Base-by-base conservation (phyloP, 1,284 basidiomycete genomes). In the Heterobasidion occidentale region DNA sequence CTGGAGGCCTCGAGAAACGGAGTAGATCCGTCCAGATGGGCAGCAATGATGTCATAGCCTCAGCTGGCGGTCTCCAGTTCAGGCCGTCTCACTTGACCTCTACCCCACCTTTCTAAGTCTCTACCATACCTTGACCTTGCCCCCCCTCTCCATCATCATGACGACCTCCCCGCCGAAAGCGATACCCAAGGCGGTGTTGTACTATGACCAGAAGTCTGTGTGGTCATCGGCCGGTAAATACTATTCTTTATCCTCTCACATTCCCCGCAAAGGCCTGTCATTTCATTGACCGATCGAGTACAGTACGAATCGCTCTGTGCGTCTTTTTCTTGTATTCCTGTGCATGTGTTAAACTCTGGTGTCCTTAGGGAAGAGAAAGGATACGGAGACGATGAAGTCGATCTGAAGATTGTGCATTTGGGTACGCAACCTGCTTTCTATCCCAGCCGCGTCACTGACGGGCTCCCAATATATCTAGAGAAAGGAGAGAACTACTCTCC, bases 401-500 rank as follows among this genome's bases (percentile, higher is more conserved):
- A 85, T 66, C 67, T 79, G 55, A 83, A 77, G 65, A 63, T 77
- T 47, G 84, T 90, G 33, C 80, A 88, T 67, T 69, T 86, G 27
- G 65, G 85, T 88, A 63, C 58, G 75, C 65, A 11, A 54, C 36
- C 44, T 46, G 20, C 14, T 34, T 53, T 49, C 49, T 12, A 48
- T 48, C 8, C 27, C 12, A 48, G 14, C 5, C 42, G 17, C 17
- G 17, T 45, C 42, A 19, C 4, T 48, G 9, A 20, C 46, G 44
- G 54, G 35, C 51, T 38, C 54, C 9, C 35, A 38, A 36, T 46
- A 3, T 51, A 50, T 36, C 14, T 58, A 88, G 86, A 68, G 58
- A 86, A 79, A 64, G 88, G 84, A 57, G 84, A 87, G 65, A 86
- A 88, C 62, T 84, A 80, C 65, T 73, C 76, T 33, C 79, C 81